Evolutionary conservation across 805 yeast species (phyloP), one percentile per base, ranked within the genome.

Genomic region (Limtongozyma cylindracea): DNA sequence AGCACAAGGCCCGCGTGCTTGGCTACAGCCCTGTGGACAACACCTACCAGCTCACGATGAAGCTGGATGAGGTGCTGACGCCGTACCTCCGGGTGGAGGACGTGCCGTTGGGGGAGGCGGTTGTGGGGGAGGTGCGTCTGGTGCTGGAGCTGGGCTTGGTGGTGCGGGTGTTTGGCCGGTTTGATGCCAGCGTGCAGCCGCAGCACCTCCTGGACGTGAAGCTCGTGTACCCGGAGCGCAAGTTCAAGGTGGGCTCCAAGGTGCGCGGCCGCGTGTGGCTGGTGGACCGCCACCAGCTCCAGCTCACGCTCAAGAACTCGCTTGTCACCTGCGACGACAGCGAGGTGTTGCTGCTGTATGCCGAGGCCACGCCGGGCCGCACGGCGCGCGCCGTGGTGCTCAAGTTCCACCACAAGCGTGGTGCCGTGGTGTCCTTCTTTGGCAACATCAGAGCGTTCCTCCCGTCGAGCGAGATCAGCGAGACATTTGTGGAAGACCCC

Each of bases 391-490:
- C 78, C 8, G 67, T 82, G 2, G 69, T 88, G 20, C 68, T 68
- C 27, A 53, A 60, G 16, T 5, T 13, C 6, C 59, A 84, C 32
- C 61, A 62, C 21, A 66, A 69, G 26, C 53, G 58, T 26, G 98
- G 98, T 34, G 91, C 76, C 21, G 48, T 80, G 20, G 65, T 88
- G 5, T 61, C 80, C 10, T 80, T 88, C 37, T 82, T 77, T 36
- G 91, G 88, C 24, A 54, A 56, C 23, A 41, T 76, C 19, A 61
- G 56, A 31, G 98, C 80, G 1, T 82, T 64, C 39, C 50, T 88
- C 28, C 96, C 98, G 15, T 64, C 68, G 30, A 53, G 69, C 24
- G 96, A 88, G 48, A 74, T 88, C 34, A 71, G 91, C 24, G 96
- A 88, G 45, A 66, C 92, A 1, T 76, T 61, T 39, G 88, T 82